A percentile compares a stretch with the other conserved stretches of the same genome.
Evolutionary conservation across 2,329 filamentous ascomycete genomes (phyloP).

Genomic region (Penicillium sp.): DNA sequence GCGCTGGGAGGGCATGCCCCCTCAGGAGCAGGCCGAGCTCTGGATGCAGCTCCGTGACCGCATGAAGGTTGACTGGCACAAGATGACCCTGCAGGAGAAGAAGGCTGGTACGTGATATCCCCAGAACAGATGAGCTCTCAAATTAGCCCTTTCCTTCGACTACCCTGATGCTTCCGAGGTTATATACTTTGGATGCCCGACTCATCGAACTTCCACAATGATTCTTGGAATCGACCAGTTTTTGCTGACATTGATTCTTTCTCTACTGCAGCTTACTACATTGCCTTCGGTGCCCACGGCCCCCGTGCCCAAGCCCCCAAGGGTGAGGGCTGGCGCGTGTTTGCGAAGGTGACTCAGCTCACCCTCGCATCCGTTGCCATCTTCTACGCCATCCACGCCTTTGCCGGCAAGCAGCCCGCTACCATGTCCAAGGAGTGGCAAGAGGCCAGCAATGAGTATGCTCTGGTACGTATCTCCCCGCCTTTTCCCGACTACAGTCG

Average conservation of each 20-base stretch:
- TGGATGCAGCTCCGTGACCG: conserved; percentile 98
- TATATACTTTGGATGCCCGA: background rate
- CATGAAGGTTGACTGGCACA: conserved; percentile 97
- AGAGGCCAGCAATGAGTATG: conserved; percentile 89
- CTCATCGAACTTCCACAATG: background rate
- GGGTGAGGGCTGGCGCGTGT: conserved; percentile 78
- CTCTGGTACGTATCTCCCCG: conserved; percentile 65
- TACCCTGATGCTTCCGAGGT: conserved; percentile 23
- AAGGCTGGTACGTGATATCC: conserved; percentile 79
- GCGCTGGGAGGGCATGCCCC: conserved; percentile 96
- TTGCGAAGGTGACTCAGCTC: conserved; percentile 69
- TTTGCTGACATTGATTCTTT: conserved; percentile 11
- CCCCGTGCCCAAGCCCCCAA: conserved; percentile 80
- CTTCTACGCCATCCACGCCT: conserved; percentile 70
- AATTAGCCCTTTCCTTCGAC: background rate
- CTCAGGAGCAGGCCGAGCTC: conserved; percentile 97
- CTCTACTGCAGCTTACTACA: conserved; percentile 80
- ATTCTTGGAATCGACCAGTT: conserved; percentile 23
- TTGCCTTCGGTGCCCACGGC: conserved; percentile 95
- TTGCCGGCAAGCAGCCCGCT: conserved; percentile 69
- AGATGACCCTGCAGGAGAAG: conserved; percentile 96
- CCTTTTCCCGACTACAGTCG: background rate
- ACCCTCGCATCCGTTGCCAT: conserved; percentile 65
- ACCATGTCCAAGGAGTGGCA: conserved; percentile 98
- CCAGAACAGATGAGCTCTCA: background rate